A percentile compares a stretch with the other conserved stretches of the same genome.
phyloP scores from a whole-genome alignment of 495 filamentous ascomycete species.

The Neurospora sp. region DNA sequence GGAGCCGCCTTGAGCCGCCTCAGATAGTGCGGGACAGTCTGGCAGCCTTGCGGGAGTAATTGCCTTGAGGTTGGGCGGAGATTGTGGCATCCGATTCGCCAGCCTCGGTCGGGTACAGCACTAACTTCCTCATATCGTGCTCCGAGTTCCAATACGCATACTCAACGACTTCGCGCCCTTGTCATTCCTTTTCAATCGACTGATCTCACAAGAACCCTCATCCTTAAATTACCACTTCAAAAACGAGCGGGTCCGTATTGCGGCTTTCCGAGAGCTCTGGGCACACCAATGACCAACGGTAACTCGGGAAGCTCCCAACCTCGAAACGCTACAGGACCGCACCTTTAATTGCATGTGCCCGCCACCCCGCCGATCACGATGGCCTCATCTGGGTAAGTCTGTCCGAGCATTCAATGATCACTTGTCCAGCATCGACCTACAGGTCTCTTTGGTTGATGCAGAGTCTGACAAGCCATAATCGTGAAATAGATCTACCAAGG shows the following conservation, averaged over 20 bases:
- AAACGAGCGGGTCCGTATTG: not conserved
- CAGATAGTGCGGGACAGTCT: not conserved
- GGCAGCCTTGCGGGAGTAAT: not conserved
- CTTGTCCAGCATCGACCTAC: not conserved
- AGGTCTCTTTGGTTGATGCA: not conserved
- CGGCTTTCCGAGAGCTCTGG: not conserved
- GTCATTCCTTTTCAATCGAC: not conserved
- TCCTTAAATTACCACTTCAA: not conserved
- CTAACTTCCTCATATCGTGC: not conserved
- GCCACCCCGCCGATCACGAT: conserved; percentile 14
- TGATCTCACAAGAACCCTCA: not conserved
- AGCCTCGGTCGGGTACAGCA: not conserved
- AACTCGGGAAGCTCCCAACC: not conserved
- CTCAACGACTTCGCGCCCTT: not conserved
- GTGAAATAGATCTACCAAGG: conserved; percentile 36
- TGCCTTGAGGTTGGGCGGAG: not conserved
- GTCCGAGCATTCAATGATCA: not conserved
- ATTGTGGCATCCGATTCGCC: not conserved
- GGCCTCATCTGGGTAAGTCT: conserved; percentile 25
- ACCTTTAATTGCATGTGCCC: conserved; percentile 6
- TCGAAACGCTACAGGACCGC: not conserved
- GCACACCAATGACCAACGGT: not conserved
- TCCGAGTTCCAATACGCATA: not conserved
- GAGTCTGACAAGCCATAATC: not conserved
- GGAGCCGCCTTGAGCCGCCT: not conserved